Base-by-base conservation (phyloP, 2,329 filamentous ascomycete species). In the Cladosporium sp. region DNA sequence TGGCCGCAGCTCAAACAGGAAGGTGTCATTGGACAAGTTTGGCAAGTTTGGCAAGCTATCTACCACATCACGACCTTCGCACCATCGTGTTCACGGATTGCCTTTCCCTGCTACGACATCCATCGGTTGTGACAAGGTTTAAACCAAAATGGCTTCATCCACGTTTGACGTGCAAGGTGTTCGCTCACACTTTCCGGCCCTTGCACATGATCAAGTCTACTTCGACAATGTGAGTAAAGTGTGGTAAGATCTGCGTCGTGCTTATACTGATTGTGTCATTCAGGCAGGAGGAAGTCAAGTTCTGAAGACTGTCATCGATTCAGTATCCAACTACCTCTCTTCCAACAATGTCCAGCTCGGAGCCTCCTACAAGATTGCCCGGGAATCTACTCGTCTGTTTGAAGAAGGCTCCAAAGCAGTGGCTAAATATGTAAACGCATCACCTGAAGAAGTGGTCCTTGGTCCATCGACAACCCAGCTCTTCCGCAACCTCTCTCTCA, bases 381-480 rank as follows among this genome's bases (percentile, higher is more conserved):
- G 82, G 63, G 74, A 77, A 40, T 85, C 88, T 0, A 89, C 84
- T 1, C 74, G 77, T 19, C 77, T 80, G 22, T 89, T 88, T 68
- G 72, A 75, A 2, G 75, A 79, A 30, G 89, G 85, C 15, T 85
- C 85, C 64, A 74, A 80, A 52, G 86, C 87, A 1, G 88, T 84
- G 0, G 88, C 89, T 7, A 80, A 78, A 59, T 92, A 88, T 66
- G 83, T 92, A 67, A 90, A 90, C 69, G 86, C 88, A 3, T 72
- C 75, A 0, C 73, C 77, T 1, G 83, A 86, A 47, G 88, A 91
- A 68, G 85, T 92, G 60, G 88, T 88, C 47, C 80, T 91, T 57
- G 89, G 89, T 1, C 76, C 86, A 0, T 90, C 89, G 1, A 89
- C 89, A 0, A 92, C 89, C 0, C 88, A 91, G 69, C 81, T 92